Evolutionary conservation across 306 rosid genomes (phyloP), one percentile per base, ranked within the genome.

Genomic region (Begonia fuchsioides): DNA sequence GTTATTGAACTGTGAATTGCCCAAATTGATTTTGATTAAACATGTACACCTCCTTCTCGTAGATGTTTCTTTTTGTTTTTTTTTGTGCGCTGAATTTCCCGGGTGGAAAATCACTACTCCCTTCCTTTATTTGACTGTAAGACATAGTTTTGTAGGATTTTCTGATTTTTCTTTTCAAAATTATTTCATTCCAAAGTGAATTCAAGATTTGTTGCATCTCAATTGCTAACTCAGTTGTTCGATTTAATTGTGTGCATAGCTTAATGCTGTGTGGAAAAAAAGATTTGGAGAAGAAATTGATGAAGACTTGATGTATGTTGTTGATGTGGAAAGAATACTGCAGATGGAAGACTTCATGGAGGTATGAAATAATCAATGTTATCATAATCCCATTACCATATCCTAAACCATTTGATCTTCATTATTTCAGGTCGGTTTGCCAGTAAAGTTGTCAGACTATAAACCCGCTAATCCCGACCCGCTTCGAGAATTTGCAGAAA

Each of bases 341-440:
- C 95, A 88, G 57, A 72, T 81, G 72, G 95, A 81, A 66, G 90
- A 84, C 62, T 78, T 84, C 51, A 70, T 78, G 65, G 93, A 87
- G 93, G 96, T 87, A 54, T 35, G 7, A 11, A 50, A 13, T 52
- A 3, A 52, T 59, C 8, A 58, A 18, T 18, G n/a, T 47, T 12
- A 35, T 47, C 12, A 2, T 55, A 35, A 45, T 55, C 32, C 15
- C 13, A 15, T n/a, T 13, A n/a, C 18, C 17, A 15, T 45, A 16
- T 35, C 44, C 32, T 26, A 32, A 15, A 13, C 12, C 13, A 1
- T 14, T 5, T 43, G 6, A 9, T 48, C 11, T 55, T 47, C 6
- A 2, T 12, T 10, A 17, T 78, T 64, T 35, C 68, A 83, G 97
- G 76, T 54, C 52, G 95, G 93, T 8, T 51, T 64, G 38, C 78